phyloP scores from a whole-genome alignment of 2,329 filamentous ascomycete species.

The Thielaviopsis populi region DNA sequence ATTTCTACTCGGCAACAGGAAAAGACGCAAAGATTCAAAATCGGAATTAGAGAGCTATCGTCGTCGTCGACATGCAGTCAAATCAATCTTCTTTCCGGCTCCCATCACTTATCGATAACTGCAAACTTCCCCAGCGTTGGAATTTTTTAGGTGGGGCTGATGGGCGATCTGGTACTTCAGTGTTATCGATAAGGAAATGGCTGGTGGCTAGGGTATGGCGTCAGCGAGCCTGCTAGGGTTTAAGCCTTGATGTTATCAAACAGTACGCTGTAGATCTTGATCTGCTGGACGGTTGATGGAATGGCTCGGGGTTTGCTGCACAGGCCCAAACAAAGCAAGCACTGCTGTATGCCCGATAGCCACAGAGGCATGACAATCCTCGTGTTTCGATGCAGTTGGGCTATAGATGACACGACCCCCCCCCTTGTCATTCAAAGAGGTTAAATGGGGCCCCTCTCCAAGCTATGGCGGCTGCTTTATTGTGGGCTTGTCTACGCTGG shows the following conservation, averaged over 20 bases:
- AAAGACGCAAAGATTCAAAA: background rate
- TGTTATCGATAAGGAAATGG: background rate
- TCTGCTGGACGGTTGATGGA: no score
- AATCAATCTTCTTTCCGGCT: background rate
- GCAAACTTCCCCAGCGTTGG: background rate
- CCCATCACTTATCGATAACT: slow-evolving; percentile 2
- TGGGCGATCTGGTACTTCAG: background rate
- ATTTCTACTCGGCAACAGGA: background rate
- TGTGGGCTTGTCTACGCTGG: background rate
- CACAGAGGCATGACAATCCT: no score
- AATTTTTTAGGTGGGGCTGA: slow-evolving; percentile 9
- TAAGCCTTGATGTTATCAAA: background rate
- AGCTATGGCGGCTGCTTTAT: background rate
- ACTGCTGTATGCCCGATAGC: no score
- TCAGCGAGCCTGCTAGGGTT: background rate
- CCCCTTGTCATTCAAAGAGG: background rate
- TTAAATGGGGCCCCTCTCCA: background rate
- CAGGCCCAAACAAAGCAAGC: no score
- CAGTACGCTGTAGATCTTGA: no score
- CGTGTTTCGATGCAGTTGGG: background rate
- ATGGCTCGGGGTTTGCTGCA: no score
- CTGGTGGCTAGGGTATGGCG: background rate
- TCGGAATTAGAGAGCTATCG: background rate
- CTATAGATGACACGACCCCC: no score
- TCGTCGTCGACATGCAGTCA: background rate